These are phyloP conservation scores for Globisporangium carolinianum DNA, from an alignment of 352 stramenopile genomes.

Conservation along the genomic window DNA sequence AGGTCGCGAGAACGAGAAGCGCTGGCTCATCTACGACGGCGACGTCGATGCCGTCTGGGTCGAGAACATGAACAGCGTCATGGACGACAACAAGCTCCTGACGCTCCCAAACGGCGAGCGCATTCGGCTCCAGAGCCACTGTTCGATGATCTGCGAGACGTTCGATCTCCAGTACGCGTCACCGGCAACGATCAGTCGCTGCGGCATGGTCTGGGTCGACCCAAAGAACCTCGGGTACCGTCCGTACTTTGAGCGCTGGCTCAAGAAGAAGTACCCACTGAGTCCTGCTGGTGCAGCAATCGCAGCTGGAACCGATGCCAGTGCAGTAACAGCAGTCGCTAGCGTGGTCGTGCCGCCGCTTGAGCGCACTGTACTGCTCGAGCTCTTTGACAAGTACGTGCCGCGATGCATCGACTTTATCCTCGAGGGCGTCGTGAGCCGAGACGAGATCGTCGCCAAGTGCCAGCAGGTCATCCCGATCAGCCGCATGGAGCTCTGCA, in stretches of 20 bases:
- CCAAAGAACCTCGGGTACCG: slow-evolving; percentile 94
- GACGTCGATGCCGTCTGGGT: slow-evolving; percentile 96
- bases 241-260: slow-evolving; percentile 93
- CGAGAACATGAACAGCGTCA: slow-evolving; percentile 98
- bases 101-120: slow-evolving; percentile 94
- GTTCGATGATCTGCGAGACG: slow-evolving; percentile 93
- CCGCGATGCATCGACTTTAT: slow-evolving; percentile 90
- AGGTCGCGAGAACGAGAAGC: slow-evolving; percentile 90
- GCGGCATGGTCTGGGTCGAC: slow-evolving; percentile 96
- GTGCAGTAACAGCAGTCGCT: slow-evolving; percentile 1
- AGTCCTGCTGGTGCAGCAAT: not conserved
- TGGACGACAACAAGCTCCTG: slow-evolving; percentile 96
- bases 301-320: not conserved
- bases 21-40: slow-evolving; percentile 95
- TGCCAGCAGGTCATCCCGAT: slow-evolving; percentile 91
- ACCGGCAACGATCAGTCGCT: slow-evolving; percentile 92
- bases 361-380: slow-evolving; percentile 52
- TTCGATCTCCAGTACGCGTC: slow-evolving; percentile 95
- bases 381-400: slow-evolving; percentile 94
- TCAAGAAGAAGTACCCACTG: slow-evolving; percentile 85
- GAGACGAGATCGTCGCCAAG: slow-evolving; percentile 87
- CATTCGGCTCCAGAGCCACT: slow-evolving; percentile 91
- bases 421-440: slow-evolving; percentile 82
- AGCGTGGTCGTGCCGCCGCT: slow-evolving; percentile 21
- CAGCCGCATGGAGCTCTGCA: slow-evolving; percentile 93